Base-by-base conservation (phyloP, 768 basidiomycete species). In the Mycena epipterygia region DNA sequence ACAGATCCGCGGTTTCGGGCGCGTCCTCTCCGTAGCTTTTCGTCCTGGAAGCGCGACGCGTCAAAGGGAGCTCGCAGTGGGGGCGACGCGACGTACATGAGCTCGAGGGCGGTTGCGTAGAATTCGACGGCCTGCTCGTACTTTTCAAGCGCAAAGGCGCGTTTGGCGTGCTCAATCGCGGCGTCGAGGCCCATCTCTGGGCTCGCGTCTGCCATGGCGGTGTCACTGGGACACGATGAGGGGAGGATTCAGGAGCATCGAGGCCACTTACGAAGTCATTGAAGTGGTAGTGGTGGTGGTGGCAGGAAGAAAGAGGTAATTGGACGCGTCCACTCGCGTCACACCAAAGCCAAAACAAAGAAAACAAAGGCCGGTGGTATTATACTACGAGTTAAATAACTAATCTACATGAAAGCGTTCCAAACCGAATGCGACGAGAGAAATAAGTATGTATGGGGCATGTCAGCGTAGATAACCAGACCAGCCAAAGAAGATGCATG, bases 141-240 rank as follows among this genome's bases (percentile, higher is more conserved):
- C 80, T 95, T 94, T 78, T 87, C 89, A 77, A 96, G 89, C 32
- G 95, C 95, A 81, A 95, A 94, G 2, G 95, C 94, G 84, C 94
- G 93, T 85, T 93, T 93, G 1, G 92, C 95, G 70, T 90, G 92
- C 77, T 94, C 94, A 64, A 95, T 83, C 13, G 87, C 84, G 53
- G 82, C 87, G 74, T 91, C 90, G 65, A 92, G 74, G 21, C 83
- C 82, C 58, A 78, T 73, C 56, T 64, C 73, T 64, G 57, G 33
- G 57, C 25, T 74, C 74, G 78, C 78, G 77, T 84, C 81, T 27
- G 76, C 52, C 27, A 68, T 74, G 32, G 76, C 21, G 56, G 72
- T 68, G 73, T 72, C 71, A 61, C 58, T 67, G 51, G 5, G 21
- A 5, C 51, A 7, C 32, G 12, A n/a, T 25, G 21, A 32, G 25